phyloP scores from a whole-genome alignment of 2,329 filamentous ascomycete species.

The Colletotrichum sp. region DNA sequence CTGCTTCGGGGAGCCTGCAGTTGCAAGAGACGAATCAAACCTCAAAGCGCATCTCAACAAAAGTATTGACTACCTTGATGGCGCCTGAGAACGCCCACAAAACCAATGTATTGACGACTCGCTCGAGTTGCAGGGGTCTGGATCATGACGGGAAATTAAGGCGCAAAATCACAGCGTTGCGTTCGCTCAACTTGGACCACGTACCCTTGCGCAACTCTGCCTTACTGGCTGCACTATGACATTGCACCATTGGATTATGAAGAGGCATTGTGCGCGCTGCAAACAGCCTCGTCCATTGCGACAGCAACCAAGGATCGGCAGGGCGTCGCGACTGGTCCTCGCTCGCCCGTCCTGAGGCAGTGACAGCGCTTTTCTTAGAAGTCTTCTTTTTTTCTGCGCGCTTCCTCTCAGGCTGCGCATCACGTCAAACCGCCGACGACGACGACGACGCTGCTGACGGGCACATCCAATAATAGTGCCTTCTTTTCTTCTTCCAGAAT shows the following conservation, averaged over 20 bases:
- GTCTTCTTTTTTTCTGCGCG: background rate
- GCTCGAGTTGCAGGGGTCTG: background rate
- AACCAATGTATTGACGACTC: background rate
- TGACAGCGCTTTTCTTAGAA: constrained; percentile 20
- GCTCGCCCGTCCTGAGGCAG: constrained; percentile 6
- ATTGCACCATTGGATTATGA: background rate
- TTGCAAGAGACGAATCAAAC: background rate
- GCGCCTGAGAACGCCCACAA: background rate
- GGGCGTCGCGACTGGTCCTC: background rate
- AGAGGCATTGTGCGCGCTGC: background rate
- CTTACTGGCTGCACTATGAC: background rate
- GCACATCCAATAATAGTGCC: background rate
- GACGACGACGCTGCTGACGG: background rate
- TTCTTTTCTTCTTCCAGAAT: background rate
- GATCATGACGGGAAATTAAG: constrained; percentile 20
- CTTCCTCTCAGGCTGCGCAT: background rate
- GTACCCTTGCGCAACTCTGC: background rate
- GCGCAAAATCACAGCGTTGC: constrained; percentile 21
- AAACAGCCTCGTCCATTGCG: constrained; percentile 2
- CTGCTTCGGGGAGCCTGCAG: background rate
- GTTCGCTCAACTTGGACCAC: background rate
- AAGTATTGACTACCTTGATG: background rate
- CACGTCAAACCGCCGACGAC: background rate
- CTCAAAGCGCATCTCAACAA: background rate
- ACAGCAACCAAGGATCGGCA: constrained; percentile 17